Evolutionary conservation across 2,329 filamentous ascomycete species (phyloP), one percentile per base, ranked within the genome.

Genomic region (Epichloe festucae): DNA sequence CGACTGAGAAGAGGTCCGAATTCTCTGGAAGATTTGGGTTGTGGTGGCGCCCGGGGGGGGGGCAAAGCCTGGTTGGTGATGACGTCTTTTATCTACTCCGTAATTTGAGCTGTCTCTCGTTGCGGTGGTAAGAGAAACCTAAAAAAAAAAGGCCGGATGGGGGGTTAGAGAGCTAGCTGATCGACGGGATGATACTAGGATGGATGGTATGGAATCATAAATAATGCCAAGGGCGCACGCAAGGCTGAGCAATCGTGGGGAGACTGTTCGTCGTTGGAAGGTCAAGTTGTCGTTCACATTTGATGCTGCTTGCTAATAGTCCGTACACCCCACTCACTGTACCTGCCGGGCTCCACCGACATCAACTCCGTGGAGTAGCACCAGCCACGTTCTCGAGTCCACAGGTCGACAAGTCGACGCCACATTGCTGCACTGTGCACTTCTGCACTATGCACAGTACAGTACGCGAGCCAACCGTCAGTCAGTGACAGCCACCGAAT

Each of bases 401-500:
- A 17, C 6, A 43, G 5, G n/a, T 17, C 17, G 19, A 17, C 23
- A 10, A 10, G 23, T 17, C 14, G 43, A 23, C 34, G 48, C 48
- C 48, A 50, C 39, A 43, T 5, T 0, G 15, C 12, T 31, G 17
- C 14, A 14, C 39, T 21, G 6, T n/a, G 12, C 40, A 23, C 10
- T 34, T 39, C 41, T 34, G 48, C n/a, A 21, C 41, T 10, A 23
- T 23, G 17, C 2, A 34, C 48, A 27, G 23, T 27, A 27, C 23
- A 23, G 7, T 35, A 8, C 27, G 27, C 8, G 27, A 8, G 27
- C 27, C 44, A 43, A 45, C 49, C 45, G 31, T 34, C 39, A 39
- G 31, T 10, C 46, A 15, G n/a, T 35, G 45, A 50, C 53, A 50
- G 47, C 51, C 50, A 54, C 50, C 53, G 53, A 54, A 54, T 53